A percentile compares a stretch with the other conserved stretches of the same genome.
Conservation (phyloP, 2,329 filamentous ascomycete genomes). For the Fusarium multiceps region DNA sequence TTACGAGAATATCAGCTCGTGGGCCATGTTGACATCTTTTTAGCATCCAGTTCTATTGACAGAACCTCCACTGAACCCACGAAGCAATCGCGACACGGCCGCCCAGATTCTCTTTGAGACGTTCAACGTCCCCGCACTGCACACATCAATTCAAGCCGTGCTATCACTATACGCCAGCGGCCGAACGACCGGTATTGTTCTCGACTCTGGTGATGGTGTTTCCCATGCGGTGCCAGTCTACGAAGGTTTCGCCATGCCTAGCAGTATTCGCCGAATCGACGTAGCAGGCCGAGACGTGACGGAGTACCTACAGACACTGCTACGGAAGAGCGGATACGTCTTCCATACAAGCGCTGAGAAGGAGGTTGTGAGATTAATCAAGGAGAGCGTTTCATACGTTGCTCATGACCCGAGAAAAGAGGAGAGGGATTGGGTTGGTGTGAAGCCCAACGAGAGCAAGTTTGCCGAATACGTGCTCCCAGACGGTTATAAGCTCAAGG, state of each 20-base stretch:
- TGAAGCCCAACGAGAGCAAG: constrained; percentile 81
- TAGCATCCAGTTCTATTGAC: constrained; percentile 95
- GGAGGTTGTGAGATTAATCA: constrained; percentile 97
- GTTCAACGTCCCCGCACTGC: constrained; percentile 96
- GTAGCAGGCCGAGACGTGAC: constrained; percentile 96
- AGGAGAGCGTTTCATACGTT: constrained; percentile 93
- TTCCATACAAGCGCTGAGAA: constrained; percentile 99
- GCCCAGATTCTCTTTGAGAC: constrained; percentile 99
- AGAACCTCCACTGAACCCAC: constrained; percentile 93
- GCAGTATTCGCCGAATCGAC: constrained; percentile 94
- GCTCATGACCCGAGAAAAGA: constrained; percentile 91
- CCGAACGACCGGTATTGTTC: constrained; percentile 93
- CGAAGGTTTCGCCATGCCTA: constrained; percentile 96
- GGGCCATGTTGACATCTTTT: constrained; percentile 30
- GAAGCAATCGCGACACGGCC: constrained; percentile 93
- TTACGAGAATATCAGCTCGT: background rate
- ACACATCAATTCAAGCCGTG: constrained; percentile 97
- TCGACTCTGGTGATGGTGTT: constrained; percentile 95
- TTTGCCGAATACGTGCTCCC: constrained; percentile 88
- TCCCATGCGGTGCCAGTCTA: constrained; percentile 98
- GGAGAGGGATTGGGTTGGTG: constrained; percentile 93
- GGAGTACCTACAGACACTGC: constrained; percentile 89
- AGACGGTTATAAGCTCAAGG: constrained; percentile 93
- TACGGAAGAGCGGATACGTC: constrained; percentile 91
- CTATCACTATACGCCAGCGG: constrained; percentile 96